Conservation (phyloP, 176 grass and related monocot genomes). For the Microstegium vimineum region DNA sequence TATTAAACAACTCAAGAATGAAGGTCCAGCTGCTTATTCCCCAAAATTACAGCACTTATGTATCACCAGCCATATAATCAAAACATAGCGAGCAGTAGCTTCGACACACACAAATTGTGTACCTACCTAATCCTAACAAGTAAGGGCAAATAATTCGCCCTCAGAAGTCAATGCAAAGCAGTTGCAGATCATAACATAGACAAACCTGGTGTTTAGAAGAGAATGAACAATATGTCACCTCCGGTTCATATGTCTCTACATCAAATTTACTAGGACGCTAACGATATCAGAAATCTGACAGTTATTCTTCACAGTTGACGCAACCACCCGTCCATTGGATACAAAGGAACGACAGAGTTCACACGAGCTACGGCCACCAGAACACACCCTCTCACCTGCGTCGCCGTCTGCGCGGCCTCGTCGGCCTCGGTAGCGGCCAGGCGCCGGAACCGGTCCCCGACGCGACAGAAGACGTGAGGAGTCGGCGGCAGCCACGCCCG, state of each 20-base stretch:
- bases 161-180: neutral
- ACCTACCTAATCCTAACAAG: neutral
- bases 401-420: constrained; percentile 31
- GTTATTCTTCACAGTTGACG: neutral
- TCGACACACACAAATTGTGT: neutral
- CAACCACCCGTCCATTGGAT: neutral
- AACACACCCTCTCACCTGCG: constrained; percentile 31
- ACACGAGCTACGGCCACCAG: neutral
- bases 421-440: constrained; percentile 38
- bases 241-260: neutral
- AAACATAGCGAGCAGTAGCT: too few relatives aligned
- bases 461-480: neutral
- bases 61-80: neutral
- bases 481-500: constrained; percentile 6
- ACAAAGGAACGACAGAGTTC: neutral
- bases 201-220: neutral
- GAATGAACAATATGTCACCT: neutral
- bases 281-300: neutral
- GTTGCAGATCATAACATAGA: too few relatives aligned
- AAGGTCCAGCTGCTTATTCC: neutral
- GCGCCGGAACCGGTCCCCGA: neutral
- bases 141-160: neutral
- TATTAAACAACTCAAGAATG: neutral
- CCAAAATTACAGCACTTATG: neutral
- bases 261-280: neutral